Evolutionary conservation across 2,329 filamentous ascomycete species (phyloP), one percentile per base, ranked within the genome.

Genomic region (Macrophomina pseudophaseolina): DNA sequence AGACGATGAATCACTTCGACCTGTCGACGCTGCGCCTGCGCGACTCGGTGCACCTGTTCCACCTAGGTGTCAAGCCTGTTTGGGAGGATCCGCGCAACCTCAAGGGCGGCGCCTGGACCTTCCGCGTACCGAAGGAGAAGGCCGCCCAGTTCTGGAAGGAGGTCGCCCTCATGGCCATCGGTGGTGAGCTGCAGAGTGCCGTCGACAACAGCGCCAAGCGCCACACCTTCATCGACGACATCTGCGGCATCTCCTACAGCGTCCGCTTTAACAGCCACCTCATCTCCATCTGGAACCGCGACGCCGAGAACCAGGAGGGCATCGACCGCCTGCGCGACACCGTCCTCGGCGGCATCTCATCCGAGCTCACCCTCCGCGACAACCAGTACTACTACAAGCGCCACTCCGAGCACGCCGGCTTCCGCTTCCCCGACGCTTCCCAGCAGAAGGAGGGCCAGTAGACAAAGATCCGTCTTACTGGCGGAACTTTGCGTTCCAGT

Each of bases 211-310:
- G 35, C 48, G 51, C 76, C 33, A 76, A 82, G 68, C 75, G 80
- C 59, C 84, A 87, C 67, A 87, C 75, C 1, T 84, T 84, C 74
- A 93, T 92, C 76, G 93, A 97, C 76, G 91, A 88, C 71, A 85
- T 98, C 72, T 95, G 94, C 76, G 94, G 94, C 60, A 89, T 97
- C 54, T 92, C 91, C 49, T 88, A 95, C 70, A 93, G 91, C 1
- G 91, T 94, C 67, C 90, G 94, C 73, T 96, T 95, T 85, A 97
- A 94, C 81, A 91, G 90, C 35, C 90, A 94, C 76, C 87, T 97
- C 70, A 90, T 97, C 76, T 91, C 91, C 72, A 87, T 98, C 74
- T 98, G 94, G 94, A 95, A 97, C 81, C 92, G 95, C 69, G 91
- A 97, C 74, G 89, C 90, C 28, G 89, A 88, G 68, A 93, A 95